phyloP scores from a whole-genome alignment of 2,329 filamentous ascomycete genomes.

The Pleochaeta shiraiana region DNA sequence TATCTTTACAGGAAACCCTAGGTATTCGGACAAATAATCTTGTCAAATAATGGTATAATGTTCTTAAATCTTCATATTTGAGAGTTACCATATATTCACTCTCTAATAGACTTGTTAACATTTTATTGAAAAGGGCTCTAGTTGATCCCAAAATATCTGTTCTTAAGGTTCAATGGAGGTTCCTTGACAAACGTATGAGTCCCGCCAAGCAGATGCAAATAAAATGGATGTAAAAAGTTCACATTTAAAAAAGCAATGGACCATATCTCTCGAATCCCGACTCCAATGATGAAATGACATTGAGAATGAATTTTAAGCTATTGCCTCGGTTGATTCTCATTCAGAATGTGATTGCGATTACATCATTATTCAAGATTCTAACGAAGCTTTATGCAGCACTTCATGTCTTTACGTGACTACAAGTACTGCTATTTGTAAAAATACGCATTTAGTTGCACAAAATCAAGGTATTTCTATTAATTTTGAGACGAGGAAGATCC shows the following conservation, averaged over 20 bases:
- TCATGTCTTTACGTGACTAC: neutral
- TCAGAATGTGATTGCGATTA: neutral
- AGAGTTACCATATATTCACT: neutral
- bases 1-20: neutral
- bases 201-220: too few species aligned
- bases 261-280: too few species aligned
- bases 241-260: neutral
- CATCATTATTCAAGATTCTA: neutral
- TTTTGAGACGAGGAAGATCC: neutral
- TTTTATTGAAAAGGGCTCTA: neutral
- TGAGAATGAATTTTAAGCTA: neutral
- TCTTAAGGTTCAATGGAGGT: neutral
- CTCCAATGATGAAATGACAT: neutral
- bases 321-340: neutral
- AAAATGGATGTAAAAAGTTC: too few species aligned
- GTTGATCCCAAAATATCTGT: neutral
- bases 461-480: neutral
- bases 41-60: neutral
- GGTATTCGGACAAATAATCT: neutral
- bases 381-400: neutral
- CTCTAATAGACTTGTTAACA: neutral
- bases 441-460: neutral
- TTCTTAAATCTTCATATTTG: neutral
- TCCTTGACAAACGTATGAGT: neutral
- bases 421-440: neutral